A percentile compares a stretch with the other conserved stretches of the same genome.
Conservation (phyloP, 2,329 filamentous ascomycete genomes). For the Aspergillus amoenus region DNA sequence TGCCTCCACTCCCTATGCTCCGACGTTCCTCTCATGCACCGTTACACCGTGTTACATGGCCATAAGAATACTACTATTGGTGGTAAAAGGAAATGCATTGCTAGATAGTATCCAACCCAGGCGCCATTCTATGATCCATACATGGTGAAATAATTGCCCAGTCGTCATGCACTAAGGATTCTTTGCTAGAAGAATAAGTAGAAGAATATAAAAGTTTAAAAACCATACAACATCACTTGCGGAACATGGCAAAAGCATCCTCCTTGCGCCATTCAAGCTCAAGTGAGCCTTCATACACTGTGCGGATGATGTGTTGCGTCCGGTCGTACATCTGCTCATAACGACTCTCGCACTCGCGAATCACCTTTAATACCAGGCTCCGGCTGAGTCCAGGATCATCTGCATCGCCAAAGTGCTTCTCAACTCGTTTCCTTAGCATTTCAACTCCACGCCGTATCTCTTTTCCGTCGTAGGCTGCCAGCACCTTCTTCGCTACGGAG, state of each 20-base stretch:
- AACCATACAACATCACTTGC: conserved; percentile 27
- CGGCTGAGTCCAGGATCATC: conserved; percentile 69
- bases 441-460: conserved; percentile 91
- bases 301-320: conserved; percentile 43
- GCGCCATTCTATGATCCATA: conserved; percentile 13
- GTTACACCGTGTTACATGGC: not conserved
- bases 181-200: not conserved
- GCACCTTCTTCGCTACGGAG: conserved; percentile 78
- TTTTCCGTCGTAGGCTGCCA: conserved; percentile 75
- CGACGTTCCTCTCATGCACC: not conserved
- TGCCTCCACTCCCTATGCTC: not conserved
- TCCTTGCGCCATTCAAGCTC: conserved; percentile 51
- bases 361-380: conserved; percentile 58
- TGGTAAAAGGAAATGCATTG: not conserved
- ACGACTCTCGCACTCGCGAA: conserved; percentile 58
- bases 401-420: conserved; percentile 94
- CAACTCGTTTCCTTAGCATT: conserved; percentile 81
- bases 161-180: conserved; percentile 5
- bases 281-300: conserved; percentile 47
- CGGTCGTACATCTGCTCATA: conserved; percentile 58
- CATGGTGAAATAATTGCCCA: conserved; percentile 13
- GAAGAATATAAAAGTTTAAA: conserved; percentile 5
- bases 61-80: not conserved
- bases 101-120: conserved; percentile 11
- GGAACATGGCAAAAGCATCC: conserved; percentile 45